Evolutionary conservation across 2,329 filamentous ascomycete genomes (phyloP).

Genomic region (Aspergillus sp.): DNA sequence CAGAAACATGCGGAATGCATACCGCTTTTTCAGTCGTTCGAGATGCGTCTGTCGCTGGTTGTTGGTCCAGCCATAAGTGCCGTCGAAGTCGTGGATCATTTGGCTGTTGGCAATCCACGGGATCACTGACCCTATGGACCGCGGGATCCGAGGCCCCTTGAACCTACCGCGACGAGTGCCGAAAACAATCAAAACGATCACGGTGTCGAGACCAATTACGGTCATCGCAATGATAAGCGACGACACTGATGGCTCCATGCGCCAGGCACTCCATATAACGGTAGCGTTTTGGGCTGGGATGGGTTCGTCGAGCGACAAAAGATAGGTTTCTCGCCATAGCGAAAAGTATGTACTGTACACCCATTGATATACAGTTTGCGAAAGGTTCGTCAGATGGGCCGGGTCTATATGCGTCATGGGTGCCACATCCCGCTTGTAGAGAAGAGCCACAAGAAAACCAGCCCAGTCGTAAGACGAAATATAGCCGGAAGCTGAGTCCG

Average conservation of each 20-base stretch:
- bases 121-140: conserved; percentile 34
- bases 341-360: conserved; percentile 38
- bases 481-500: conserved; percentile 23
- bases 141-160: conserved; percentile 33
- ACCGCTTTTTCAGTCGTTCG: conserved; percentile 28
- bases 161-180: conserved; percentile 34
- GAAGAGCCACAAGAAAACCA: conserved; percentile 33
- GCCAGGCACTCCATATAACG: conserved; percentile 31
- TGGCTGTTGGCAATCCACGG: conserved; percentile 36
- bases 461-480: conserved; percentile 37
- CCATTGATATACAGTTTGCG: conserved; percentile 34
- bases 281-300: conserved; percentile 25
- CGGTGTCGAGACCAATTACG: conserved; percentile 32
- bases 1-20: conserved; percentile 33
- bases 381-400: conserved; percentile 22
- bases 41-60: conserved; percentile 27
- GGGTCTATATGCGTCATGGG: conserved; percentile 27
- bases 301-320: conserved; percentile 23
- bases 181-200: conserved; percentile 34
- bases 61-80: conserved; percentile 32
- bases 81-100: conserved; percentile 32
- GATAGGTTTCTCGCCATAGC: conserved; percentile 34
- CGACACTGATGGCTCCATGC: conserved; percentile 31
- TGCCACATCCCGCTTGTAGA: conserved; percentile 29
- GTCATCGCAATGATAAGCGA: conserved; percentile 28